Base-by-base conservation (phyloP, 1,284 basidiomycete genomes). In the Golubevia pallescens region DNA sequence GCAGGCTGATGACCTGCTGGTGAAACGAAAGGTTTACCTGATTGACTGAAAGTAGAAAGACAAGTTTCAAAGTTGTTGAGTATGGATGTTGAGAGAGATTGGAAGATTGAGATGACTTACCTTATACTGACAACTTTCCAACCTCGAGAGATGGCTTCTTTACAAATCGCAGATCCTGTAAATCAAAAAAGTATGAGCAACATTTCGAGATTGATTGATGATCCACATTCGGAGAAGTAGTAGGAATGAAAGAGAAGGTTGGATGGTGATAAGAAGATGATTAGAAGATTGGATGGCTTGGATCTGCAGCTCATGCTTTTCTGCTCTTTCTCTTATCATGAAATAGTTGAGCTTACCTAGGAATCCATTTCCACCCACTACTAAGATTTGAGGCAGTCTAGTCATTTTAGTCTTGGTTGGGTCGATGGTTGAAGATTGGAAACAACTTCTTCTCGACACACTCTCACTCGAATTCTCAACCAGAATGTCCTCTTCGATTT, bases 301-400 rank as follows among this genome's bases (percentile, higher is more conserved):
- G 8, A 48, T 5, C n/a, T 23, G n/a, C n/a, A n/a, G n/a, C n/a
- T n/a, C n/a, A n/a, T n/a, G n/a, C n/a, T n/a, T n/a, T 19, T 13
- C 14, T 14, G 20, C 19, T 51, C 55, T 14, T 62, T 16, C 58
- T 10, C 14, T 58, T 2, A 19, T 58, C 61, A 59, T 61, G 19
- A 1, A 53, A 6, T 14, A 34, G 13, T 8, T n/a, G 8, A 53
- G 63, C 88, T 68, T 74, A 93, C 94, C 95, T 73, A 97, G 90
- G 87, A 96, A 97, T 13, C 95, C 95, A 86, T 97, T 97, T 34
- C 95, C 95, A 19, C 95, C 95, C 0, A 97, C 90, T 34, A 97
- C 94, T 13, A 82, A 67, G 6, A 84, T 48, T 1, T 61, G 59
- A 21, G 24, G 63, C 2, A 23, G 10, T 54, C 20, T 6, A 6